Evolutionary conservation across 2,329 filamentous ascomycete genomes (phyloP), one percentile per base, ranked within the genome.

Genomic region (Xylariaceae sp.): DNA sequence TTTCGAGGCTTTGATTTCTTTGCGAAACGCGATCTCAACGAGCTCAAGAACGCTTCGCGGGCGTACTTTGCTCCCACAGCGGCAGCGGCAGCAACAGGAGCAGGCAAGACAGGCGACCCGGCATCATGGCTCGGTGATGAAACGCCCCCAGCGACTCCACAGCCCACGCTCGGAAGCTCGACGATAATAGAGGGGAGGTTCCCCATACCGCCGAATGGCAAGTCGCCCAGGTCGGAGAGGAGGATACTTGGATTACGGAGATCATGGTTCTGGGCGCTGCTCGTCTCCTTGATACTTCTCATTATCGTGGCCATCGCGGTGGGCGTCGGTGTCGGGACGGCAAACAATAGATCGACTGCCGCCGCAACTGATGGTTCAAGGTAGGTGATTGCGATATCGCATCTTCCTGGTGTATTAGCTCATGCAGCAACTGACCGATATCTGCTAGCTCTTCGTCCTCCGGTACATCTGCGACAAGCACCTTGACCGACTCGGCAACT

Each of bases 301-400:
- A 4, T 69, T 6, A 32, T 63, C 4, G 45, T 64, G 12, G 61
- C 50, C 3, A 51, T 68, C 4, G 68, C 63, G 2, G 61, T 72
- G 1, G 67, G 62, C 0, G 57, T 70, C 7, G 63, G 69, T 3
- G 58, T 71, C 4, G 43, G 48, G 17, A 32, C 19, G 22, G 17
- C 26, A 16, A 16, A 22, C 12, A 38, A 29, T 15, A n/a, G 34
- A 15, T 46, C 49, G 12, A 48, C 40, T 16, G 49, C 38, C 22
- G 38, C 35, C 9, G 35, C 41, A 11, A 51, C n/a, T n/a, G n/a
- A n/a, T n/a, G n/a, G n/a, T n/a, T n/a, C n/a, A n/a, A n/a, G n/a
- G n/a, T n/a, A n/a, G n/a, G n/a, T n/a, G n/a, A n/a, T n/a, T n/a
- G n/a, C n/a, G n/a, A n/a, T n/a, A n/a, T n/a, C n/a, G n/a, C n/a